phyloP scores from a whole-genome alignment of 1,284 basidiomycete species.

The Stereum hirsutum region DNA sequence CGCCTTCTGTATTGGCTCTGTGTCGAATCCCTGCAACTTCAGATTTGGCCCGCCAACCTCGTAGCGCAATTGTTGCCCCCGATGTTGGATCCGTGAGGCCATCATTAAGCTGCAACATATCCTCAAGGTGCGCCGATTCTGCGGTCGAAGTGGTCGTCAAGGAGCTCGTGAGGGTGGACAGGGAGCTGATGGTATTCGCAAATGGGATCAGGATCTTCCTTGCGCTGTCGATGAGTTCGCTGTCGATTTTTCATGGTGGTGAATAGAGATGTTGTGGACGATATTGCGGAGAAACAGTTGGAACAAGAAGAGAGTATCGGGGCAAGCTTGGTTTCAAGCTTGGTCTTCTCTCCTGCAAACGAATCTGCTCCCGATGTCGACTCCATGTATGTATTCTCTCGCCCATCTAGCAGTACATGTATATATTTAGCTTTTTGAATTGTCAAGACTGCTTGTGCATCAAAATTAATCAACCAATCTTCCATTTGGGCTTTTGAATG shows the following conservation, averaged over 20 bases:
- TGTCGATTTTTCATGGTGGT: constrained; percentile 13
- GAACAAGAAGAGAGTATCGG: constrained; percentile 22
- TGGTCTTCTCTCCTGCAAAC: too few species aligned
- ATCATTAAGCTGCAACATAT: constrained; percentile 68
- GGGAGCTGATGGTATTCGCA: constrained; percentile 45
- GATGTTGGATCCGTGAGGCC: constrained; percentile 44
- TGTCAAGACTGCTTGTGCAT: too few species aligned
- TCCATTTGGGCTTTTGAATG: too few species aligned
- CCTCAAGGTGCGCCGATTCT: constrained; percentile 51
- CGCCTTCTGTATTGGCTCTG: not conserved
- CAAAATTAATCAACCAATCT: too few species aligned
- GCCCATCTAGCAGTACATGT: too few species aligned
- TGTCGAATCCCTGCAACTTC: constrained; percentile 33
- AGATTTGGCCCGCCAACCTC: constrained; percentile 22
- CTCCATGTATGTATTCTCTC: too few species aligned
- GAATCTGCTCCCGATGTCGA: too few species aligned
- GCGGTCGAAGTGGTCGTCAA: too few species aligned
- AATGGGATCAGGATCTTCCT: constrained; percentile 51
- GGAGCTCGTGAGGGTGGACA: too few species aligned
- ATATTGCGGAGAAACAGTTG: not conserved
- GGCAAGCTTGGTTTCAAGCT: constrained; percentile 38
- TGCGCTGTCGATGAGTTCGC: constrained; percentile 36
- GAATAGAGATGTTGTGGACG: constrained; percentile 17
- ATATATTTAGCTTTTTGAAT: too few species aligned
- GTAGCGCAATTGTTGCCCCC: too few species aligned